phyloP scores from a whole-genome alignment of 2,329 filamentous ascomycete species.

The Fusarium sp. region DNA sequence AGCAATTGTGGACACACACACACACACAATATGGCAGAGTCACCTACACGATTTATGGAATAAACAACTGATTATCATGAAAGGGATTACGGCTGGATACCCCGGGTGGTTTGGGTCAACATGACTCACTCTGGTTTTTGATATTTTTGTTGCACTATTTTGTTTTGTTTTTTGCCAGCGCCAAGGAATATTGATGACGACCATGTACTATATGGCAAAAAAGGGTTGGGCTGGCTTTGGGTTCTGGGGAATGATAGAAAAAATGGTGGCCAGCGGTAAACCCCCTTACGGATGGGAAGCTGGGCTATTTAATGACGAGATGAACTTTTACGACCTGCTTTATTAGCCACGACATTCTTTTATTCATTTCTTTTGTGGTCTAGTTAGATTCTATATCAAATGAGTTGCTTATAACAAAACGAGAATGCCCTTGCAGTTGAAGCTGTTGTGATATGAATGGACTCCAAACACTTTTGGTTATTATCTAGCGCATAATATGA shows the following conservation, averaged over 20 bases:
- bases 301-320: constrained; percentile 41
- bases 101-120: constrained; percentile 11
- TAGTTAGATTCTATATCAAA: constrained; percentile 22
- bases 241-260: constrained; percentile 38
- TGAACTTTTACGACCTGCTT: constrained; percentile 42
- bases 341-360: constrained; percentile 10
- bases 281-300: constrained; percentile 24
- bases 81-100: constrained; percentile 37
- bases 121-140: constrained; percentile 14
- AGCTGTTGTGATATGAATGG: neutral
- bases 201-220: constrained; percentile 38
- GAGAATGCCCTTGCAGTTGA: neutral
- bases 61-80: constrained; percentile 18
- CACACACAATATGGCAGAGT: constrained; percentile 24
- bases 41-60: constrained; percentile 24
- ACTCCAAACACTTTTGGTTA: constrained; percentile 15
- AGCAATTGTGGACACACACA: constrained; percentile 35
- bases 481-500: constrained; percentile 24
- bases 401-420: constrained; percentile 4
- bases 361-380: constrained; percentile 3
- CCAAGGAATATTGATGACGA: constrained; percentile 30
- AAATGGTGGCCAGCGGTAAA: constrained; percentile 34
- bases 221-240: constrained; percentile 16
- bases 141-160: neutral
- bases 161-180: constrained; percentile 19